Percentiles rank a stretch among this genome's conserved stretches.
Conservation (phyloP, 2,329 filamentous ascomycete species). For the Herpomyces periplanetae region DNA sequence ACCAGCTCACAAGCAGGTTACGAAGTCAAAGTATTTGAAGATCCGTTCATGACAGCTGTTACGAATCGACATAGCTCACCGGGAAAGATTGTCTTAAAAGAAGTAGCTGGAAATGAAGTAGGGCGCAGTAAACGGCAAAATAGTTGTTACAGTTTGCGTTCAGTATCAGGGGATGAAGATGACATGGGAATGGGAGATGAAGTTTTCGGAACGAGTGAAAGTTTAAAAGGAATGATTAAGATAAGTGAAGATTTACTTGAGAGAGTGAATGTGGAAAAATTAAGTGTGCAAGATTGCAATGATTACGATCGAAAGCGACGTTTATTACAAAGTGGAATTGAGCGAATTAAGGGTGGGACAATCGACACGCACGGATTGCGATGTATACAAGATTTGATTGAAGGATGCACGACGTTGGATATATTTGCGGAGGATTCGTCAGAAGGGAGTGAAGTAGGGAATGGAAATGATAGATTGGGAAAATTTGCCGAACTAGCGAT, state of each 20-base stretch:
- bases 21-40: slow-evolving; percentile 14
- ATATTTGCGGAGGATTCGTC: slow-evolving; percentile 21
- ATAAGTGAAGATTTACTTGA: too few species aligned
- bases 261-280: not conserved
- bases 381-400: slow-evolving; percentile 28
- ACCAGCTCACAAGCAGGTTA: slow-evolving; percentile 5
- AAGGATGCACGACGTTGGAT: slow-evolving; percentile 13
- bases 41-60: slow-evolving; percentile 9
- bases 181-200: not conserved
- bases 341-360: slow-evolving; percentile 24
- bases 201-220: not conserved
- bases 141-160: not conserved
- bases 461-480: too few species aligned
- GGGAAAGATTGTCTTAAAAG: slow-evolving; percentile 4
- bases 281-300: slow-evolving; percentile 7
- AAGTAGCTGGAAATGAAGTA: slow-evolving; percentile 4
- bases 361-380: slow-evolving; percentile 50
- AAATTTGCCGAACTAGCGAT: slow-evolving; percentile 25
- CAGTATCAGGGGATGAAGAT: not conserved
- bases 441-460: too few species aligned
- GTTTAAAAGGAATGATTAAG: too few species aligned
- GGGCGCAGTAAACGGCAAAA: slow-evolving; percentile 4
- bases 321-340: slow-evolving; percentile 30
- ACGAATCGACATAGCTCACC: slow-evolving; percentile 5
- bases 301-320: slow-evolving; percentile 12